A percentile compares a stretch with the other conserved stretches of the same genome.
Conservation (phyloP, 306 rosid genomes). For the Hippophae rhamnoides region DNA sequence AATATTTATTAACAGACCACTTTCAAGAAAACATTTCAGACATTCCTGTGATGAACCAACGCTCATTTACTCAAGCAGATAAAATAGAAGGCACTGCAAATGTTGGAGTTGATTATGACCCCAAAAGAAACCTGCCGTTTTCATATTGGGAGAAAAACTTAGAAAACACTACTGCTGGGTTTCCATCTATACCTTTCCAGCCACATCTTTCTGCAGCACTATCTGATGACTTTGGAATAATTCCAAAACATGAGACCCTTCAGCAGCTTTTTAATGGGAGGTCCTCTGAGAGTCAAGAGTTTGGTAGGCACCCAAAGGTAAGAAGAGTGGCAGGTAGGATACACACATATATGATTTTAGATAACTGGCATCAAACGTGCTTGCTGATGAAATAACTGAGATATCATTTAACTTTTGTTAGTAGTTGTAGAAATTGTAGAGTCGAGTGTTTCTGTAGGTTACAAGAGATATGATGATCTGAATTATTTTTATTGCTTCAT, state of each 20-base stretch:
- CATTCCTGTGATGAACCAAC: conserved; percentile 32
- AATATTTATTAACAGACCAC: conserved; percentile 29
- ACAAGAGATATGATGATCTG: too few species aligned
- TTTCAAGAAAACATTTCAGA: conserved; percentile 35
- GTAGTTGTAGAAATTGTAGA: not conserved
- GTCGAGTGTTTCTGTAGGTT: too few species aligned
- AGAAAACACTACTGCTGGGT: conserved; percentile 26
- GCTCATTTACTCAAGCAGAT: conserved; percentile 31
- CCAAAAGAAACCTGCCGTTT: conserved; percentile 26
- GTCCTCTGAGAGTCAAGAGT: conserved; percentile 23
- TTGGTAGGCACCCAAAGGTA: conserved; percentile 28
- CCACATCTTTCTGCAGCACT: conserved; percentile 34
- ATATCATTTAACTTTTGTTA: not conserved
- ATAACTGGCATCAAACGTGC: not conserved
- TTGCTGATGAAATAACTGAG: conserved; percentile 4
- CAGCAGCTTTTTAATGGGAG: conserved; percentile 26
- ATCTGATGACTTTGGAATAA: conserved; percentile 21
- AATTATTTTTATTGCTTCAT: too few species aligned
- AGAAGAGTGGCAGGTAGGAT: conserved; percentile 53
- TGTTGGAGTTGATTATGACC: conserved; percentile 28
- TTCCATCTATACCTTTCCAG: conserved; percentile 36
- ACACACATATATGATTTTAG: not conserved
- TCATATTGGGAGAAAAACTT: conserved; percentile 34
- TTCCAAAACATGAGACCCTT: conserved; percentile 33
- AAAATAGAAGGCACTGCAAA: conserved; percentile 26